A percentile compares a stretch with the other conserved stretches of the same genome.
Conservation (phyloP, 208 protist genomes). For the Tritrichomonas musculus region DNA sequence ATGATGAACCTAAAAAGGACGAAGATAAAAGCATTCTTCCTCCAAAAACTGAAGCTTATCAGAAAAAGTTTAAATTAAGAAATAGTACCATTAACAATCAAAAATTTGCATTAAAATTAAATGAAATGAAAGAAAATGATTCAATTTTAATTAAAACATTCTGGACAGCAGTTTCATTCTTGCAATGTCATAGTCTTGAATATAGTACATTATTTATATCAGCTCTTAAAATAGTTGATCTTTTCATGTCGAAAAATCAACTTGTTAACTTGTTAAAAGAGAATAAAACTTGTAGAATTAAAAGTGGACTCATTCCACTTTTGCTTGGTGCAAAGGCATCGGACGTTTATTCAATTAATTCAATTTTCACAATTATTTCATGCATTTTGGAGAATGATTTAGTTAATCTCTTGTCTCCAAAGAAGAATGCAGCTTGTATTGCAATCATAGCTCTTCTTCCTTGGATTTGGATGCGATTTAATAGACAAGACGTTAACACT, state of each 20-base stretch:
- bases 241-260: background rate
- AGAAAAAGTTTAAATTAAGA: no score
- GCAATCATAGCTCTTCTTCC: background rate
- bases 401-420: background rate
- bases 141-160: background rate
- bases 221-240: background rate
- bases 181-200: background rate
- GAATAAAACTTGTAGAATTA: background rate
- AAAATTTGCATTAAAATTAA: no score
- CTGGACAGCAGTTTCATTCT: background rate
- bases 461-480: background rate
- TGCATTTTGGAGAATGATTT: background rate
- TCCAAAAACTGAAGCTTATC: no score
- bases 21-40: no score
- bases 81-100: no score
- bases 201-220: background rate
- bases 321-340: background rate
- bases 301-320: background rate
- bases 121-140: no score
- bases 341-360: background rate
- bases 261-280: background rate
- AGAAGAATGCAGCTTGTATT: background rate
- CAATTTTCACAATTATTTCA: background rate
- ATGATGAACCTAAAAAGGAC: background rate
- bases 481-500: background rate